Conservation (phyloP, 805 yeast species). For the Hanseniaspora lindneri region DNA sequence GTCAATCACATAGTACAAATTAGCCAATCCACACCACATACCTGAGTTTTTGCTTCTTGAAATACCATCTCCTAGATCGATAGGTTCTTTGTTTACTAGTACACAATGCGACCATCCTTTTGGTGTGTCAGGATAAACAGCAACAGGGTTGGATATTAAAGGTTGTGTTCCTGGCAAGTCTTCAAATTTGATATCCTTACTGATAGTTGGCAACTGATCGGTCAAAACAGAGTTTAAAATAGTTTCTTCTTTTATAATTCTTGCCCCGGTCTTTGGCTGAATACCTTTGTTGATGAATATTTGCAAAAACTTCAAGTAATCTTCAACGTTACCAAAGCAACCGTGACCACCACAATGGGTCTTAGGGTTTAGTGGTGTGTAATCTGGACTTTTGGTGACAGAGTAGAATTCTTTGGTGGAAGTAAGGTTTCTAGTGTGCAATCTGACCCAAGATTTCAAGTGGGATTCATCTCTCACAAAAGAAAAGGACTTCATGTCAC, state of each 20-base stretch:
- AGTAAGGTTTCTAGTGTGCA: constrained; percentile 20
- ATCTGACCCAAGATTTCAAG: constrained; percentile 18
- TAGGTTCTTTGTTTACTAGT: constrained; percentile 19
- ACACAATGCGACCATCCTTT: constrained; percentile 26
- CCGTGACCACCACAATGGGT: constrained; percentile 37
- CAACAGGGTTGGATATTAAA: constrained; percentile 17
- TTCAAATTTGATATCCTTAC: constrained; percentile 16
- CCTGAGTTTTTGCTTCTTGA: constrained; percentile 27
- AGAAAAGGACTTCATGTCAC: constrained; percentile 23
- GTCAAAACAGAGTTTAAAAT: constrained; percentile 25
- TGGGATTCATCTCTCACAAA: constrained; percentile 19
- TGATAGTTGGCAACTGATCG: constrained; percentile 27
- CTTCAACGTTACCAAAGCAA: constrained; percentile 30
- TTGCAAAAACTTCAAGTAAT: constrained; percentile 32
- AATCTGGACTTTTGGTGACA: constrained; percentile 16
- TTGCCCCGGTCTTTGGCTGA: constrained; percentile 27
- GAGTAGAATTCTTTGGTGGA: constrained; percentile 17
- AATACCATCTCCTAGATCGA: constrained; percentile 27
- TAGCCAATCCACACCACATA: constrained; percentile 35
- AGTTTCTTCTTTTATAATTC: constrained; percentile 28
- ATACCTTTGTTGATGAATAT: constrained; percentile 33
- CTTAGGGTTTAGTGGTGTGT: constrained; percentile 20
- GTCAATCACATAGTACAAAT: constrained; percentile 34
- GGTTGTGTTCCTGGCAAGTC: constrained; percentile 19
- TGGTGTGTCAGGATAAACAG: constrained; percentile 18